These are phyloP conservation scores for Oxyria digyna DNA, from an alignment of 148 eudicot genomes.

Conservation along the genomic window DNA sequence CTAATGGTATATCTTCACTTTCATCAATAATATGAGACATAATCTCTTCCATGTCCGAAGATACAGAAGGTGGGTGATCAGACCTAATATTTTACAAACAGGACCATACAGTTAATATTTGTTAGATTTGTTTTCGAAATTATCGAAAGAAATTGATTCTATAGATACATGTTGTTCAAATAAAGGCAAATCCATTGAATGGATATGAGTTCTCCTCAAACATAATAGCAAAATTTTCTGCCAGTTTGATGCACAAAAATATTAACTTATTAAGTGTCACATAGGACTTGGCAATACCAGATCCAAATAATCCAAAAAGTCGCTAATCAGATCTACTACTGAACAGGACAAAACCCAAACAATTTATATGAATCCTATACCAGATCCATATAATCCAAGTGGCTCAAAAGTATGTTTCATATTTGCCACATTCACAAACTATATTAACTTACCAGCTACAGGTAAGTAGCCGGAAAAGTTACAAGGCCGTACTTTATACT, in stretches of 20 bases:
- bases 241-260: not conserved
- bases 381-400: not conserved
- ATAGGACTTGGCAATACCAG: not conserved
- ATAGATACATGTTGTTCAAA: not conserved
- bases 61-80: conserved; percentile 38
- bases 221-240: not conserved
- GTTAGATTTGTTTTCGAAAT: not conserved
- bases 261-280: not conserved
- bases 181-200: not conserved
- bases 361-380: not conserved
- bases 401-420: not conserved
- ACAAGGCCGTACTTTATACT: not conserved
- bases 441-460: not conserved
- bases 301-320: not conserved
- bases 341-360: not conserved
- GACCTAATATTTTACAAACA: conserved; percentile 25
- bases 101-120: not conserved
- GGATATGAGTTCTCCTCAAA: not conserved
- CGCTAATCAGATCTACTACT: not conserved
- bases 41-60: conserved; percentile 50
- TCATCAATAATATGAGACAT: conserved; percentile 63
- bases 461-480: not conserved
- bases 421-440: not conserved
- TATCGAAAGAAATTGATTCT: not conserved
- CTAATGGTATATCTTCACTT: conserved; percentile 48